Percentiles rank a stretch among this genome's conserved stretches.
Conservation (phyloP, 2,329 filamentous ascomycete species). For the Nigrospora oryzae region DNA sequence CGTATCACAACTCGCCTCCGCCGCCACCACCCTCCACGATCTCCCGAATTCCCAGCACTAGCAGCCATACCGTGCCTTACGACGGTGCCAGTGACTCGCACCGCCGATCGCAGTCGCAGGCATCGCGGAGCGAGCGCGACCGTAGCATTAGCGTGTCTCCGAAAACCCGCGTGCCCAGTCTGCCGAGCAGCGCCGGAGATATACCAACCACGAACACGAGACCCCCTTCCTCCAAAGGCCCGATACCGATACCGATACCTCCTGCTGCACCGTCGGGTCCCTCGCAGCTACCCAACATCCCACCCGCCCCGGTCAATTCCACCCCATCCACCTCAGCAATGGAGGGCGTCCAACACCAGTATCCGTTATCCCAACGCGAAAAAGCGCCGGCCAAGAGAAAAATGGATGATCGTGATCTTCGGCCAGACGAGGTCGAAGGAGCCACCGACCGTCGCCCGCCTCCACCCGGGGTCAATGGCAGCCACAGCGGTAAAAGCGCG, state of each 20-base stretch:
- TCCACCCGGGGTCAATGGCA: constrained; percentile 39
- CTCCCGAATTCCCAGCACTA: constrained; percentile 32
- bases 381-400: constrained; percentile 38
- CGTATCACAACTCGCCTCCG: constrained; percentile 16
- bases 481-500: constrained; percentile 7
- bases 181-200: constrained; percentile 19
- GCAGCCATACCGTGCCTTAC: constrained; percentile 30
- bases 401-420: constrained; percentile 37
- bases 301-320: not conserved
- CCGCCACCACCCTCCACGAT: constrained; percentile 24
- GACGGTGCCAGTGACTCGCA: constrained; percentile 33
- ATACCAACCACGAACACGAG: not conserved
- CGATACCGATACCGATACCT: not conserved
- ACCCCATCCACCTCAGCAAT: constrained; percentile 6
- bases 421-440: constrained; percentile 40
- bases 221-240: constrained; percentile 1
- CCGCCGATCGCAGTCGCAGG: constrained; percentile 40
- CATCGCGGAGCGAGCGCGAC: constrained; percentile 53
- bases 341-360: constrained; percentile 13
- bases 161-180: constrained; percentile 56
- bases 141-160: constrained; percentile 70
- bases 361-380: constrained; percentile 15
- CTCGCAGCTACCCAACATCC: not conserved
- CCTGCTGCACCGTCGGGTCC: not conserved
- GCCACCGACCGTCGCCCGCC: constrained; percentile 34